Evolutionary conservation across 148 eudicot species (phyloP).

Genomic region (Gaultheria prostrata): DNA sequence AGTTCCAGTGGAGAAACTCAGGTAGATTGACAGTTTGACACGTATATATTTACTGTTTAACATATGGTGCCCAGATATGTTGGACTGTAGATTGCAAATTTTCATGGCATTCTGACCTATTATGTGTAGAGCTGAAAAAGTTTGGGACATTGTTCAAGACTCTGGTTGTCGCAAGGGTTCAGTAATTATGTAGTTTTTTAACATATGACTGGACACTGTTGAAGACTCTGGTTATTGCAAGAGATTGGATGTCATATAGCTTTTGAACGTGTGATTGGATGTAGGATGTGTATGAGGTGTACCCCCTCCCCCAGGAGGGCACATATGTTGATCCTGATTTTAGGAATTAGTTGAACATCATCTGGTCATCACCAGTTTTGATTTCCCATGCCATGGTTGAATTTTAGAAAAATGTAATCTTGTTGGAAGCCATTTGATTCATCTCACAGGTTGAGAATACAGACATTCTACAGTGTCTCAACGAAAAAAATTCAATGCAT

Average conservation of each 20-base stretch:
- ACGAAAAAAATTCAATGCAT: background rate
- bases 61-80: background rate
- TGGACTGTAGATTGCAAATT: background rate
- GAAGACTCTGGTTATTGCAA: no score
- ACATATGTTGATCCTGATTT: background rate
- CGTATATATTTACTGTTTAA: background rate
- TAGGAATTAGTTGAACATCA: background rate
- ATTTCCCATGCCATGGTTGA: background rate
- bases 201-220: background rate
- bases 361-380: background rate
- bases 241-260: no score
- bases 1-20: conserved; percentile 17
- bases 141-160: background rate
- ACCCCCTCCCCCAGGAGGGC: background rate
- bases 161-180: background rate
- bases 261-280: background rate
- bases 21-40: background rate
- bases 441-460: background rate
- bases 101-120: background rate
- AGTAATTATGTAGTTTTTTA: background rate
- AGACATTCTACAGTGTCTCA: background rate
- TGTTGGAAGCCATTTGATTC: background rate
- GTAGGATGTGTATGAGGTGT: background rate
- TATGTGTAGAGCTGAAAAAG: background rate
- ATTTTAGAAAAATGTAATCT: background rate